Percentiles rank a stretch among this genome's conserved stretches.
Evolutionary conservation across 2,329 filamentous ascomycete genomes (phyloP).

Genomic region (Gremmenia infestans): DNA sequence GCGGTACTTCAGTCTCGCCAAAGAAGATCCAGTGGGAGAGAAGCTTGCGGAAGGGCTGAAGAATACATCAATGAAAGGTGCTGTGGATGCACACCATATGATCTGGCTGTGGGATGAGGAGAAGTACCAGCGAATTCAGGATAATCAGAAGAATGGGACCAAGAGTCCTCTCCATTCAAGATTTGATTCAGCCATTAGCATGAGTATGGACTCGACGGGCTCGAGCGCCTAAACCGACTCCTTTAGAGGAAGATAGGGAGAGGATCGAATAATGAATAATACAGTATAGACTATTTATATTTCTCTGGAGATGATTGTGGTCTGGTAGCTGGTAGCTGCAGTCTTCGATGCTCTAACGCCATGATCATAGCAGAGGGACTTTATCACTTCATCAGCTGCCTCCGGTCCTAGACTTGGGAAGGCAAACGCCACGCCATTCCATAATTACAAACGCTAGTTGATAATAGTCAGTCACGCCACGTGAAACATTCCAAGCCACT

Average conservation of each 20-base stretch:
- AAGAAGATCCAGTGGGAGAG: slow-evolving; percentile 39
- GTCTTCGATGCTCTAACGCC: too few species aligned
- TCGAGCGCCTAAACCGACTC: background rate
- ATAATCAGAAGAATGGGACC: slow-evolving; percentile 7
- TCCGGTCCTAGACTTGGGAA: background rate
- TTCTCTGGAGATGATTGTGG: too few species aligned
- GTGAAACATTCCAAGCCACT: too few species aligned
- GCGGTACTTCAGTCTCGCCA: slow-evolving; percentile 66
- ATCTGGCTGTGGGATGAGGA: slow-evolving; percentile 28
- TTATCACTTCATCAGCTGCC: background rate
- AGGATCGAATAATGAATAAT: background rate
- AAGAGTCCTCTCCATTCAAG: slow-evolving; percentile 21
- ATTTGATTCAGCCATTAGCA: slow-evolving; percentile 23
- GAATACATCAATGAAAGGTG: slow-evolving; percentile 13
- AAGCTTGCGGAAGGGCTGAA: slow-evolving; percentile 36
- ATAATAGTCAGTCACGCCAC: too few species aligned
- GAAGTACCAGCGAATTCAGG: slow-evolving; percentile 19
- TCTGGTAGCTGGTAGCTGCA: too few species aligned
- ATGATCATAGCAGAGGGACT: background rate
- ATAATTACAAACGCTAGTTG: too few species aligned
- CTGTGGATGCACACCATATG: slow-evolving; percentile 18
- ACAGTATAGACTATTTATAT: background rate
- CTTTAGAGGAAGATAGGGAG: background rate
- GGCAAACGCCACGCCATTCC: background rate
- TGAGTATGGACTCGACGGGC: background rate